Base-by-base conservation (phyloP, 2,329 filamentous ascomycete genomes). In the Diaporthe sp. region DNA sequence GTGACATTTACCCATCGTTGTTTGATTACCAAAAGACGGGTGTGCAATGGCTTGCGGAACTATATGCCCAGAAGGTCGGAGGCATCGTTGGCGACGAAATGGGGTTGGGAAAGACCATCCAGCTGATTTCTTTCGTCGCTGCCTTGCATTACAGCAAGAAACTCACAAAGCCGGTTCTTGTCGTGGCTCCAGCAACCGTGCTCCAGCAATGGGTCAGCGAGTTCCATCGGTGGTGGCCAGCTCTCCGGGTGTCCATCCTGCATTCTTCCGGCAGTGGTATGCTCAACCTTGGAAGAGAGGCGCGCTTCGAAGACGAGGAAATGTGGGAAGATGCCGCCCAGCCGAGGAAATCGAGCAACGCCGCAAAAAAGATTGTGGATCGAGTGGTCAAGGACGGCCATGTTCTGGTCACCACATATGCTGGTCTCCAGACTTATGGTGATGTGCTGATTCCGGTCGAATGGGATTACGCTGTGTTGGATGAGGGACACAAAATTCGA, bases 161-260 rank as follows among this genome's bases (percentile, higher is more conserved):
- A 80, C 90, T 98, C 31, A 91, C 90, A 31, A 95, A 95, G 76
- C 97, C 97, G 0, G 92, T 97, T 58, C 95, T 99, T 76, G 91
- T 99, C 10, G 95, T 99, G 5, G 96, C 95, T 70, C 97, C 97
- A 2, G 96, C 96, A 4, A 99, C 97, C 0, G 94, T 99, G 34
- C 93, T 99, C 86, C 94, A 95, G 77, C 97, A 99, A 83, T 99
- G 97, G 97, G 97, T 98, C 17, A 98, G 97, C 78, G 97, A 99
- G 82, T 98, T 99, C 80, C 97, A 99, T 84, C 92, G 93, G 17
- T 99, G 97, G 97, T 99, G 97, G 97, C 97, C 97, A n/a, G 93
- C 97, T n/a, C 87, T 99, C 44, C 91, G 97, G 57, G 97, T 99
- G 7, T 98, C 96, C 0, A 98, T 99, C 77, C 84, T 99, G 67